phyloP scores from a whole-genome alignment of 768 basidiomycete genomes.

The Naematelia encephala region DNA sequence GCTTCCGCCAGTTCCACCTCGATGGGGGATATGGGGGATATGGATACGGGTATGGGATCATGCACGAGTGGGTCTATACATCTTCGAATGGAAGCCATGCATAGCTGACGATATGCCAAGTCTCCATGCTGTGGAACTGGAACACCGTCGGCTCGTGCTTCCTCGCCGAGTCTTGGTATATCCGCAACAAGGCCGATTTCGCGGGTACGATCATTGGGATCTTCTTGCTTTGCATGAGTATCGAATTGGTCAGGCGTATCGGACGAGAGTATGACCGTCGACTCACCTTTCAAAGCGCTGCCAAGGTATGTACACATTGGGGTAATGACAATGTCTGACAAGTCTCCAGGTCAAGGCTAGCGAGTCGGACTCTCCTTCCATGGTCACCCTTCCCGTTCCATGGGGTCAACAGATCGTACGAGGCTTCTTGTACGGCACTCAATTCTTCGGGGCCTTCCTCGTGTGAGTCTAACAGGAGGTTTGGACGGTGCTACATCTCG shows the following conservation, averaged over 20 bases:
- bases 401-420: slow-evolving; percentile 45
- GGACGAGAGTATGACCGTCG: slow-evolving; percentile 49
- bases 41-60: slow-evolving; percentile 13
- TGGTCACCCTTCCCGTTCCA: too few relatives aligned
- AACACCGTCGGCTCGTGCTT: slow-evolving; percentile 50
- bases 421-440: slow-evolving; percentile 38
- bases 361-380: too few relatives aligned
- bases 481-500: background rate
- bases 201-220: slow-evolving; percentile 49
- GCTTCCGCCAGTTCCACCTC: background rate
- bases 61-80: slow-evolving; percentile 23
- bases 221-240: slow-evolving; percentile 48
- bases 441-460: slow-evolving; percentile 46
- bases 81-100: background rate
- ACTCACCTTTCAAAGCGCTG: slow-evolving; percentile 25
- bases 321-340: too few relatives aligned
- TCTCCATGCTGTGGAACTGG: slow-evolving; percentile 51
- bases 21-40: slow-evolving; percentile 20
- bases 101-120: slow-evolving; percentile 15
- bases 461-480: slow-evolving; percentile 24
- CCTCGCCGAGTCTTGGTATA: slow-evolving; percentile 46
- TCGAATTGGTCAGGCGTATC: slow-evolving; percentile 46
- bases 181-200: slow-evolving; percentile 38
- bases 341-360: too few relatives aligned
- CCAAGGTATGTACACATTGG: too few relatives aligned